Evolutionary conservation across 2,329 filamentous ascomycete species (phyloP).

Genomic region (Pestalotiopsis sp.): DNA sequence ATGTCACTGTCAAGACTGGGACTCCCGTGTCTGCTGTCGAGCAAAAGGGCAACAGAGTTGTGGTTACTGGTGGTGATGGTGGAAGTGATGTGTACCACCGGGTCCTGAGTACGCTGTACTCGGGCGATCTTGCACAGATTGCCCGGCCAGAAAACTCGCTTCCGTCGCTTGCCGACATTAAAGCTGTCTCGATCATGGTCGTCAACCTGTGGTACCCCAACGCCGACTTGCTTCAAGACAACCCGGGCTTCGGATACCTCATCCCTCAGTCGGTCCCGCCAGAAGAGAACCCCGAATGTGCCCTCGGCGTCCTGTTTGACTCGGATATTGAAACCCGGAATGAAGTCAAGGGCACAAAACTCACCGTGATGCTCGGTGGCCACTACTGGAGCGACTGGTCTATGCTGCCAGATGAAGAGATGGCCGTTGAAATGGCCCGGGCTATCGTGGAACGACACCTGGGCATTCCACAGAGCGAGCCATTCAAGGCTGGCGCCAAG

Average conservation of each 20-base stretch:
- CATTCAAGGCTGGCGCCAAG: constrained; percentile 61
- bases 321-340: constrained; percentile 55
- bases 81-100: constrained; percentile 47
- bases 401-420: constrained; percentile 60
- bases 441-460: constrained; percentile 74
- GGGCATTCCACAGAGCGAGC: constrained; percentile 61
- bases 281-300: constrained; percentile 77
- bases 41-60: constrained; percentile 36
- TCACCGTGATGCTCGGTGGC: constrained; percentile 93
- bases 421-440: constrained; percentile 71
- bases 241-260: constrained; percentile 85
- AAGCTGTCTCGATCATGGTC: constrained; percentile 82
- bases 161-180: constrained; percentile 52
- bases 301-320: constrained; percentile 92
- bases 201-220: constrained; percentile 85
- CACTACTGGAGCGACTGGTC: constrained; percentile 79
- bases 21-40: constrained; percentile 51
- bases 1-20: constrained; percentile 60
- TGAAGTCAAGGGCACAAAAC: constrained; percentile 66
- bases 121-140: constrained; percentile 43
- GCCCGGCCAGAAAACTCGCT: constrained; percentile 37
- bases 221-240: constrained; percentile 59
- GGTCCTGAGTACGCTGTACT: constrained; percentile 66
- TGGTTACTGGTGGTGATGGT: constrained; percentile 35
- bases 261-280: constrained; percentile 74